Evolutionary conservation across 306 rosid species (phyloP), one percentile per base, ranked within the genome.

Genomic region (Fagus crenata): DNA sequence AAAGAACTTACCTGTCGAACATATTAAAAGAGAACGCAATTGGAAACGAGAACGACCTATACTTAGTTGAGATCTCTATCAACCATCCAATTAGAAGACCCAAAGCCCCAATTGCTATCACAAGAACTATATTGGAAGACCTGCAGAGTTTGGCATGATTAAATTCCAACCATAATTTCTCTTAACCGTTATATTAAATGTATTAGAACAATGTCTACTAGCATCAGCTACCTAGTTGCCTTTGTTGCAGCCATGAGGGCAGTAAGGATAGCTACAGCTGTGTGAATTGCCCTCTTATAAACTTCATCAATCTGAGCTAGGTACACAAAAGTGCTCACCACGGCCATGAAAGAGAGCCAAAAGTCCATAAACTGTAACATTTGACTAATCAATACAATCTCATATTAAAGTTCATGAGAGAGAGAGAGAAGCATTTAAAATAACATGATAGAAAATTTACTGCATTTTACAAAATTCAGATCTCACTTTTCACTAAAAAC

Each of bases 291-390:
- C 79, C 99, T 84, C 92, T 96, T 91, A 71, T 75, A 36, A 63
- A 55, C 91, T 86, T 96, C 98, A 2, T 83, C 87, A 22, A 92
- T 84, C 33, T 96, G 86, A 71, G 97, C 87, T 12, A 96, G 85
- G 85, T 88, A 92, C 75, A 96, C 86, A 17, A 87, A 92, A 67
- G 99, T 96, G 89, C 97, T 92, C 79, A 91, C 86, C 77, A 92
- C 91, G 33, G 99, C 99, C 99, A 96, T 86, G 89, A 96, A 96
- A 81, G 98, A 96, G 69, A 96, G 93, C 99, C 99, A 96, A 79
- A 96, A 89, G 86, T 96, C 99, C 97, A 96, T 79, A 86, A 96
- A 91, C 99, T 96, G 91, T 87, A 88, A 88, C 75, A 75, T 73
- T 78, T 65, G 18, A 73, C 18, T 8, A 76, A 73, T 65, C 7